phyloP scores from a whole-genome alignment of 805 yeast species.

The Kodamaea nitidulidarum region DNA sequence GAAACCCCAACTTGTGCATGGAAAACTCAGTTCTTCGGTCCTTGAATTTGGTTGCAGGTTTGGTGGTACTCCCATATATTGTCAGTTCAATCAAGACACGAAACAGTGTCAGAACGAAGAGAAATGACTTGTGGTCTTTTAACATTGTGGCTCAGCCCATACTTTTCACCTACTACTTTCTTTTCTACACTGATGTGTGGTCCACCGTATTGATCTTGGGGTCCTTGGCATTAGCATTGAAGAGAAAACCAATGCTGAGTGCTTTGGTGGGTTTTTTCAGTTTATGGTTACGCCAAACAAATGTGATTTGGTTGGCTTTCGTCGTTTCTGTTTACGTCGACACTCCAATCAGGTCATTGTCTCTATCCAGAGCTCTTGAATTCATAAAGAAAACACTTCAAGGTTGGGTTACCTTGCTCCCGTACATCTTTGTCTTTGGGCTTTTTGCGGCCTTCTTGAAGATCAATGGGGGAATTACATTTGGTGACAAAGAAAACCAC shows the following conservation, averaged over 20 bases:
- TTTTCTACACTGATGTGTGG: slow-evolving; percentile 95
- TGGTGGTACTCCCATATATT: slow-evolving; percentile 47
- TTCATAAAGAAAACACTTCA: slow-evolving; percentile 12
- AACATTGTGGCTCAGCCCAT: slow-evolving; percentile 57
- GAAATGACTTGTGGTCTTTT: slow-evolving; percentile 22
- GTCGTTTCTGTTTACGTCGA: slow-evolving; percentile 54
- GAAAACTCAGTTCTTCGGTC: slow-evolving; percentile 26
- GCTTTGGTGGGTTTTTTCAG: slow-evolving; percentile 59
- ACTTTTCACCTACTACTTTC: slow-evolving; percentile 63
- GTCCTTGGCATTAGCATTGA: slow-evolving; percentile 47
- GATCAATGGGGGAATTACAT: slow-evolving; percentile 76
- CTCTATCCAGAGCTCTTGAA: slow-evolving; percentile 20
- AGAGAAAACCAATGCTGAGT: slow-evolving; percentile 26
- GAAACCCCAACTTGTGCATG: slow-evolving; percentile 23
- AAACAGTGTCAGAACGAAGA: slow-evolving; percentile 7
- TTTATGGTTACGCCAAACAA: slow-evolving; percentile 83
- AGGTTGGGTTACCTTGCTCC: slow-evolving; percentile 32
- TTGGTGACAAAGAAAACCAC: slow-evolving; percentile 92
- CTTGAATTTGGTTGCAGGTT: slow-evolving; percentile 66
- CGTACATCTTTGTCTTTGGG: slow-evolving; percentile 50
- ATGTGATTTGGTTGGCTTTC: slow-evolving; percentile 79
- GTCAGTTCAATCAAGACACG: slow-evolving; percentile 23
- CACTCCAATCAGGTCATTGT: slow-evolving; percentile 14
- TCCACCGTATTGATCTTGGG: slow-evolving; percentile 64
- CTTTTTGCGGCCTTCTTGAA: slow-evolving; percentile 56